A percentile compares a stretch with the other conserved stretches of the same genome.
Evolutionary conservation across 306 rosid species (phyloP).

Genomic region (Ammopiptanthus mongolicus): DNA sequence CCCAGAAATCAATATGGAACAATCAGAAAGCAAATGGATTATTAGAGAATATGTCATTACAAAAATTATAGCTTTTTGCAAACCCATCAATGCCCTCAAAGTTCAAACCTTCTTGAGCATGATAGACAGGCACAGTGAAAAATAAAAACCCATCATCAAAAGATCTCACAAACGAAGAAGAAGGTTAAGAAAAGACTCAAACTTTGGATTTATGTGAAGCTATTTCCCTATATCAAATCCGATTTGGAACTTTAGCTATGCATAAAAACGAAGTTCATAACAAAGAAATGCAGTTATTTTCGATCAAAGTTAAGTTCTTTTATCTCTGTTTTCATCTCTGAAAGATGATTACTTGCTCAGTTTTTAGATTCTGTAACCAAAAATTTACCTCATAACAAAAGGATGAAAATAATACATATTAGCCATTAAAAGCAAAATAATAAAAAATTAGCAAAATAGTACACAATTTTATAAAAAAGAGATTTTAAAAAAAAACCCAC

Average conservation of each 20-base stretch:
- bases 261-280: slow-evolving; percentile 4
- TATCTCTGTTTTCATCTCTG: slow-evolving; percentile 2
- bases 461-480: background rate
- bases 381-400: slow-evolving; percentile 17
- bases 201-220: background rate
- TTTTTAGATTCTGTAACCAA: slow-evolving; percentile 18
- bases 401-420: background rate
- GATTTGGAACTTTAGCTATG: background rate
- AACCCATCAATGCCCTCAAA: background rate
- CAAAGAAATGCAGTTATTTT: slow-evolving; percentile 20
- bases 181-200: background rate
- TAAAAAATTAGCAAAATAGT: slow-evolving; percentile 21
- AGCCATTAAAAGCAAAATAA: slow-evolving; percentile 17
- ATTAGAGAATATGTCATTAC: background rate
- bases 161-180: background rate
- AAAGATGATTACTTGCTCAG: background rate
- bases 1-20: background rate
- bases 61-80: background rate
- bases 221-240: slow-evolving; percentile 12
- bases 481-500: background rate
- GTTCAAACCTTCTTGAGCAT: slow-evolving; percentile 24
- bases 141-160: slow-evolving; percentile 14
- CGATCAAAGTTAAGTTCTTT: background rate
- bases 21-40: background rate
- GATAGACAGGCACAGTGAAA: slow-evolving; percentile 10